Evolutionary conservation across 2,329 filamentous ascomycete genomes (phyloP), one percentile per base, ranked within the genome.

Genomic region (Xylaria sp.): DNA sequence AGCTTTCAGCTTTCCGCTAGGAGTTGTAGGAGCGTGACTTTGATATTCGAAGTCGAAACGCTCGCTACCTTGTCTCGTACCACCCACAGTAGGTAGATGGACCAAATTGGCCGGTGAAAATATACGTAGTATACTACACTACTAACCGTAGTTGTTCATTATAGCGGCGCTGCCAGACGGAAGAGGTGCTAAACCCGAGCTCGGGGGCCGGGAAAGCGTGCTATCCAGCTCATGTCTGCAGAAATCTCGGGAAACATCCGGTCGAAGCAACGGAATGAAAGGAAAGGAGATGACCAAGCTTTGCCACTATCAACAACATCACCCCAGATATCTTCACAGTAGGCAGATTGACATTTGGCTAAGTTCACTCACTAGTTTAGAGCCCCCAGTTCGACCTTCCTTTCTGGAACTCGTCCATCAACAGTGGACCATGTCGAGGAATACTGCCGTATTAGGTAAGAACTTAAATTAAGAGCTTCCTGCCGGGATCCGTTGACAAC

Each of bases 401-500:
- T 59, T 48, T 55, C 28, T 32, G 20, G 52, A 55, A 10, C 28
- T 55, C 9, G 28, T 62, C 54, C 39, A 54, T 41, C 41, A 15
- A 25, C 55, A 20, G 28, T 64, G 32, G 13, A 32, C 51, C 41
- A 41, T 59, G 48, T 60, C 7, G 51, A 51, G 25, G 23, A 63
- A 62, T 63, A 55, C 56, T 64, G 60, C 68, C 60, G 61, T 70
- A 70, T 70, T 70, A 70, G 57, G 69, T 70, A 70, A 70, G 69
- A 70, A 70, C 69, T 34, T 68, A 68, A 68, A 70, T 70, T 61
- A 55, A 62, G 57, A 62, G 37, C 63, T 70, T 39, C 52, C 44
- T 70, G 57, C 65, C 65, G 57, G 52, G 54, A 59, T 61, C 68
- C 58, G 44, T 57, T 12, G 5, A 34, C 28, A 12, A 18, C 23